Conservation (phyloP, 495 filamentous ascomycete genomes). For the Friedmanniomyces endolithicus region DNA sequence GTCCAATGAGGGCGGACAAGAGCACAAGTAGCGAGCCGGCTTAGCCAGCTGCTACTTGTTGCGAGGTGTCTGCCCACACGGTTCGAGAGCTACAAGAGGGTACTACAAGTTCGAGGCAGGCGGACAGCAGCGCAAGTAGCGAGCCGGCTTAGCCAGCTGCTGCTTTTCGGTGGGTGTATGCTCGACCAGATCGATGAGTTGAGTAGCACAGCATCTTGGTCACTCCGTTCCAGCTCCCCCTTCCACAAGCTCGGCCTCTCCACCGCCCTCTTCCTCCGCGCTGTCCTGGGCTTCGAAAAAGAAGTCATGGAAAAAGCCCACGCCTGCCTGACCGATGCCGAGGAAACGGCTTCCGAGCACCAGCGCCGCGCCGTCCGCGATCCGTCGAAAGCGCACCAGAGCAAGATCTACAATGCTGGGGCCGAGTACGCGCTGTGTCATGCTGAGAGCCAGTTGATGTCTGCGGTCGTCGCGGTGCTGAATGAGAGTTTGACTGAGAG, state of each 20-base stretch:
- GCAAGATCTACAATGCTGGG: constrained; percentile 64
- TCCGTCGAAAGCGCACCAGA: constrained; percentile 37
- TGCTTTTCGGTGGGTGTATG: too few species aligned
- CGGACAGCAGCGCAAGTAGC: too few species aligned
- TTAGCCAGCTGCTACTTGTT: too few species aligned
- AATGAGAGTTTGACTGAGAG: constrained; percentile 90
- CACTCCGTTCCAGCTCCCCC: too few species aligned
- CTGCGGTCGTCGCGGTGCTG: constrained; percentile 74
- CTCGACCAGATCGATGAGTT: too few species aligned
- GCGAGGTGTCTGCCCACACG: too few species aligned
- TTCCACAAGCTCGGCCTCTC: constrained; percentile 80
- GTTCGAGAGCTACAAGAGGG: too few species aligned
- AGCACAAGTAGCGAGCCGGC: too few species aligned
- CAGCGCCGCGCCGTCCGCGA: constrained; percentile 57
- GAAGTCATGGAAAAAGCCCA: constrained; percentile 85
- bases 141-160: too few species aligned
- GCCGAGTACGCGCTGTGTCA: constrained; percentile 71
- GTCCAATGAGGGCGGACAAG: too few species aligned
- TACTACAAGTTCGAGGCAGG: too few species aligned
- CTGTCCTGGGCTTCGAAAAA: constrained; percentile 84
- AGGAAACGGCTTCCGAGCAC: constrained; percentile 63
- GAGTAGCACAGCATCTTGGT: too few species aligned
- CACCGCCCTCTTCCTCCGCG: constrained; percentile 70
- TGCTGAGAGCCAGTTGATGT: constrained; percentile 77
- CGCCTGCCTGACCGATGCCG: constrained; percentile 61